Percentiles rank a stretch among this genome's conserved stretches.
phyloP scores from a whole-genome alignment of 352 stramenopile genomes.

The Pseudoperonospora humuli region DNA sequence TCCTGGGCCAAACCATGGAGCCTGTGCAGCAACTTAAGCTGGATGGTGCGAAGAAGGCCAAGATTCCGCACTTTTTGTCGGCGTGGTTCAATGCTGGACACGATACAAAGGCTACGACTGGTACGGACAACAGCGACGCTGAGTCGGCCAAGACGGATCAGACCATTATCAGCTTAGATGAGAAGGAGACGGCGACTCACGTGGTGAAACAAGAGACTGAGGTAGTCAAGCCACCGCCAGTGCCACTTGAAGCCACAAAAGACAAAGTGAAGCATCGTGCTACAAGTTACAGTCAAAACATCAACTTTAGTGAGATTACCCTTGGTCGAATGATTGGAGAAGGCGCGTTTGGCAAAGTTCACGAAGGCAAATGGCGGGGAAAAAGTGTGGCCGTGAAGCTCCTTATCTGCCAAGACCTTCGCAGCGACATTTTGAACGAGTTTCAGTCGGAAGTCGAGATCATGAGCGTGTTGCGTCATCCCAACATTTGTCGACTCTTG shows the following conservation, averaged over 20 bases:
- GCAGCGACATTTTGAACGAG: conserved; percentile 52
- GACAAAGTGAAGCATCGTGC: conserved; percentile 18
- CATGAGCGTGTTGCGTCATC: conserved; percentile 86
- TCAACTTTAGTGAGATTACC: conserved; percentile 53
- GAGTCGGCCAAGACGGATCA: conserved; percentile 18
- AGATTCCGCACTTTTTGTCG: conserved; percentile 65
- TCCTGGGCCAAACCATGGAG: conserved; percentile 38
- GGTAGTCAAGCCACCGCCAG: conserved; percentile 9
- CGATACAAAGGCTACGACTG: conserved; percentile 27
- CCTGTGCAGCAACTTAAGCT: conserved; percentile 56
- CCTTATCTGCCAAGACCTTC: conserved; percentile 58
- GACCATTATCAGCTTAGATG: conserved; percentile 18
- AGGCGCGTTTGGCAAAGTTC: conserved; percentile 60
- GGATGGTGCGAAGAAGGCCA: conserved; percentile 60
- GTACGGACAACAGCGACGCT: conserved; percentile 17
- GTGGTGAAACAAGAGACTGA: conserved; percentile 2
- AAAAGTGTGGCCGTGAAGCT: conserved; percentile 62
- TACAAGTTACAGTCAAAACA: conserved; percentile 40
- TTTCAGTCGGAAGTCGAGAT: conserved; percentile 69
- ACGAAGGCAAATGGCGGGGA: conserved; percentile 59
- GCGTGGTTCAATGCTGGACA: conserved; percentile 55
- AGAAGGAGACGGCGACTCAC: conserved; percentile 4
- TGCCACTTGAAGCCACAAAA: conserved; percentile 10
- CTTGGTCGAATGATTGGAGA: conserved; percentile 57
- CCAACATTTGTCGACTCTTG: conserved; percentile 94